Base-by-base conservation (phyloP, 2,329 filamentous ascomycete species). In the Fusarium sp. region DNA sequence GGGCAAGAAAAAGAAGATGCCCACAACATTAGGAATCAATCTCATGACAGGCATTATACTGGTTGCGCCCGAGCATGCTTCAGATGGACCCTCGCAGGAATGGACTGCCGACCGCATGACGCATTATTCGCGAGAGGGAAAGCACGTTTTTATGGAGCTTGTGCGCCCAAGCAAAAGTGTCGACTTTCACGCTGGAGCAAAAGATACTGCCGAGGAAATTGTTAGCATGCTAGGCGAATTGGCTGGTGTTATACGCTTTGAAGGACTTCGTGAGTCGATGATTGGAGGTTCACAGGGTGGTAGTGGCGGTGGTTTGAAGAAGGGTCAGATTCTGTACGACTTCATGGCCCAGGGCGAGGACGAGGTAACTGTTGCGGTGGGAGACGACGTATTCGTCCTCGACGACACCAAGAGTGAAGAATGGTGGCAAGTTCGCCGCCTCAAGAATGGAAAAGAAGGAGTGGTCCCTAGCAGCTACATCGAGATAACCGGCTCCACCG, bases 1-100 rank as follows among this genome's bases (percentile, higher is more conserved):
- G 88, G 95, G 95, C 57, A 97, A 97, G 82, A 91, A 92, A 75
- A 97, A 97, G 84, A 98, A 98, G 82, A 96, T 97, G 92, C 94
- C 95, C 2, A 97, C 94, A n/a, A 97, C 93, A 0, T 80, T 98
- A 37, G 95, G 95, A n/a, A 91, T 98, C 75, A 97, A 98, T 76
- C 84, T 96, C 56, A 90, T 91, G 47, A 96, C 93, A 17, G 94
- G 94, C 39, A 88, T 91, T 32, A 96, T 99, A 71, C 89, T 97
- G 79, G 93, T 99, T 72, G 92, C 94, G 0, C 94, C 95, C 0
- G 95, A 96, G 76, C 93, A 92, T 76, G 85, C 89, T 49, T 86
- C 89, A 65, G 93, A 97, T 77, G 94, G 93, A 2, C 91, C 92
- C 5, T 90, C 92, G 62, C 90, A 96, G 75, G 94, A 97, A 79